Base-by-base conservation (phyloP, 2,329 filamentous ascomycete species). In the Beauveria medogensis region DNA sequence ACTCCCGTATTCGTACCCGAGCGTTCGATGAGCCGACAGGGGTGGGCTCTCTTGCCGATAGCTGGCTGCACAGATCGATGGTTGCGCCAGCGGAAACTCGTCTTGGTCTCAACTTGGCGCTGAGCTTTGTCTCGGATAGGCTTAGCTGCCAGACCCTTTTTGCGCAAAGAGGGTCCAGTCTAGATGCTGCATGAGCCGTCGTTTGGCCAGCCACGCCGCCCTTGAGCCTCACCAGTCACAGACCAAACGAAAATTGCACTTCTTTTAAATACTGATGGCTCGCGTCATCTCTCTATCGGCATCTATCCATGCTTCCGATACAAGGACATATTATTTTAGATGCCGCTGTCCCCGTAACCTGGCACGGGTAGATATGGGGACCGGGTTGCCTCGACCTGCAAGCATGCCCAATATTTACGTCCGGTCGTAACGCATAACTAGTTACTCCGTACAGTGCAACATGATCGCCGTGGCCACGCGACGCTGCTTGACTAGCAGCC, bases 1-100 rank as follows among this genome's bases (percentile, higher is more conserved):
- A 22, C 34, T 41, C n/a, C 51, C 58, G 58, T 60, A 60, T 60
- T 60, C 58, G 58, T 60, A 60, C 58, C 40, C 40, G 47, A 48
- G 28, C 26, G 34, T 37, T 37, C 34, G 34, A 37, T 14, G 12
- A 37, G 12, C 18, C 30, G 10, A 30, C n/a, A 12, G 10, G 16
- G 50, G 50, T 30, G 24, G 22, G 30, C 30, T 26, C 34, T 37
- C 34, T 54, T 50, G 20, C 51, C 44, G 58, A 60, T 55, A 41
- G 51, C 51, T 55, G 50, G 28, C 22, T 51, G n/a, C 50, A 53
- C 48, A 53, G 58, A 60, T 60, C 58, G 41, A 41, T 54, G 22
- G 34, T n/a, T 43, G 56, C 48, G 26, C 48, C 30, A 24, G 28
- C 24, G 34, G 53, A 59, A 59, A 59, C 26, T 40, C 43, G 46